Conservation (phyloP, 129 eudicot genomes). For the Chrysanthemum makinoi region DNA sequence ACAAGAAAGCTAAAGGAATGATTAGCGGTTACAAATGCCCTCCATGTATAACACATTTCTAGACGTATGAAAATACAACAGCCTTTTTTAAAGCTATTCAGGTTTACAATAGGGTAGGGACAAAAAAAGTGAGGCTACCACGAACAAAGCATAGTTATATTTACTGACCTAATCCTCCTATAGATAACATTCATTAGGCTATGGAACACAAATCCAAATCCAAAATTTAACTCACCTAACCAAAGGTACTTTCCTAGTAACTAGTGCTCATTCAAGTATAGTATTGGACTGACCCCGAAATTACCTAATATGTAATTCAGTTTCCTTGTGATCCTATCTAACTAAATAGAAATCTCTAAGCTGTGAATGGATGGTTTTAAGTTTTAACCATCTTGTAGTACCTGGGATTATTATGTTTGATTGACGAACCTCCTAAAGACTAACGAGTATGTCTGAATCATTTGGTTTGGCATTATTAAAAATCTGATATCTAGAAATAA, state of each 20-base stretch:
- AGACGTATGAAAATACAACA: neutral
- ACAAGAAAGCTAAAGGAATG: neutral
- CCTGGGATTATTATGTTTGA: neutral
- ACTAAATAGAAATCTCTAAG: neutral
- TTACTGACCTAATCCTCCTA: neutral
- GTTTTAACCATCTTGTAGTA: conserved; percentile 1
- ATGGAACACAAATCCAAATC: neutral
- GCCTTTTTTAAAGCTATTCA: neutral
- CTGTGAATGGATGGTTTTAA: too few relatives aligned
- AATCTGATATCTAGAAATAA: neutral
- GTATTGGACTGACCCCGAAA: neutral
- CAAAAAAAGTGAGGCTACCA: neutral
- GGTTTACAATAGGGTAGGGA: neutral
- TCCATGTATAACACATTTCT: neutral
- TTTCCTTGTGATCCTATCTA: neutral
- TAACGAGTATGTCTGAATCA: neutral
- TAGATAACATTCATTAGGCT: neutral
- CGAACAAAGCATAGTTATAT: neutral
- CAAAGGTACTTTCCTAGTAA: neutral
- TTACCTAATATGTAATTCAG: neutral
- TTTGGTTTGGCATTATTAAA: neutral
- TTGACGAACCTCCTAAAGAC: conserved; percentile 13
- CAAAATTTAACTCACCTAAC: neutral
- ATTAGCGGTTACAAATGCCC: neutral
- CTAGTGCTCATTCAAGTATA: neutral